Percentiles rank a stretch among this genome's conserved stretches.
Conservation (phyloP, 208 protist genomes). For the Acanthamoeba healyi region DNA sequence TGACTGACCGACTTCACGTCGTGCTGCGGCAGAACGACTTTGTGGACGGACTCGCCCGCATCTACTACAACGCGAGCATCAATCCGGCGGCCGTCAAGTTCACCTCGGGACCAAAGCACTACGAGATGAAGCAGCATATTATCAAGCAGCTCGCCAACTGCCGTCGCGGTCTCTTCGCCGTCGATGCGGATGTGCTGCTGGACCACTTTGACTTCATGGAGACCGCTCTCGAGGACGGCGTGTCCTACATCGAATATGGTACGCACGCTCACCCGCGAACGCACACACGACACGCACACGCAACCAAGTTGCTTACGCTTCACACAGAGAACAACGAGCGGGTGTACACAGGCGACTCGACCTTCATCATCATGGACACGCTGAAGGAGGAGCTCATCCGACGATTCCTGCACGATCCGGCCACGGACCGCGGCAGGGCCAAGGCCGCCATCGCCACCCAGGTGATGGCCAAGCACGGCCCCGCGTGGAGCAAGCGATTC, state of each 20-base stretch:
- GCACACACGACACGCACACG: neutral
- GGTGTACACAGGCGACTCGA: neutral
- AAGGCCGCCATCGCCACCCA: neutral
- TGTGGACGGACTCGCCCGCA: neutral
- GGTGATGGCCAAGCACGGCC: neutral
- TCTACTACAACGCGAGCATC: neutral
- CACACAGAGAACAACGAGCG: neutral
- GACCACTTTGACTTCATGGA: constrained; percentile 47
- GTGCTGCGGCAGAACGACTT: neutral
- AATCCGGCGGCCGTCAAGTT: neutral
- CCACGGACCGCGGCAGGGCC: neutral
- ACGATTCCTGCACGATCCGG: neutral
- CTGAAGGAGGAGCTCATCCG: neutral
- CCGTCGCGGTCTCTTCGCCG: neutral
- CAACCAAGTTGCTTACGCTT: neutral
- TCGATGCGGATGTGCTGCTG: neutral
- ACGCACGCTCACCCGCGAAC: neutral
- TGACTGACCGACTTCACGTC: neutral
- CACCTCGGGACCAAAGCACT: neutral
- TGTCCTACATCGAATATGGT: constrained; percentile 8
- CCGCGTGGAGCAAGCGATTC: constrained; percentile 3
- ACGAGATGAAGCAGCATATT: neutral
- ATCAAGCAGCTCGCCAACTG: neutral
- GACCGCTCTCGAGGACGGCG: constrained; percentile 21
- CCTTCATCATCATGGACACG: constrained; percentile 23